These are phyloP conservation scores for Phaseolus coccineus DNA, from an alignment of 331 rosid genomes.

Conservation along the genomic window DNA sequence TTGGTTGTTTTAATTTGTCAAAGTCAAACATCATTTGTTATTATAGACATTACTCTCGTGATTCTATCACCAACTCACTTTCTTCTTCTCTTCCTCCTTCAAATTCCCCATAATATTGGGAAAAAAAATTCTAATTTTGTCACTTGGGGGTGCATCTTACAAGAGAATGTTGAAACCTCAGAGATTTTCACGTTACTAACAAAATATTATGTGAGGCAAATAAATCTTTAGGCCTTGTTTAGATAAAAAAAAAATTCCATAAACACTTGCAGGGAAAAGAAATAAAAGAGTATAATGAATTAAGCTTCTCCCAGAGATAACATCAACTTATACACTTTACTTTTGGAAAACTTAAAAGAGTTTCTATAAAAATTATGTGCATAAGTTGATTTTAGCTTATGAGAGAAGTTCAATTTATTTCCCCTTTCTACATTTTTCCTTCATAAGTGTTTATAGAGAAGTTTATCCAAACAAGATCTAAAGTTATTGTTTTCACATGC, in stretches of 20 bases:
- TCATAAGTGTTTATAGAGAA: background rate
- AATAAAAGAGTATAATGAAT: background rate
- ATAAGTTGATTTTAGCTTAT: too few relatives aligned
- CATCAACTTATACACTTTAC: too few relatives aligned
- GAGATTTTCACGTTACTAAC: background rate
- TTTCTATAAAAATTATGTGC: too few relatives aligned
- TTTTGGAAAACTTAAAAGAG: too few relatives aligned
- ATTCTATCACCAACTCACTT: background rate
- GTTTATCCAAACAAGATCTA: background rate
- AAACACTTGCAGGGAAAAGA: background rate
- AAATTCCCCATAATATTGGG: background rate
- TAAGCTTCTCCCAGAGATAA: background rate
- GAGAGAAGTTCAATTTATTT: too few relatives aligned
- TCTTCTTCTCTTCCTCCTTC: background rate
- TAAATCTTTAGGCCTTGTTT: background rate
- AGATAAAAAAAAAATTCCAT: background rate
- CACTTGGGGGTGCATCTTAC: background rate
- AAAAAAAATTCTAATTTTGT: background rate
- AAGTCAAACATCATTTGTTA: too few relatives aligned
- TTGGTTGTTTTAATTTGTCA: background rate
- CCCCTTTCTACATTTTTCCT: background rate
- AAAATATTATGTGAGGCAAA: background rate
- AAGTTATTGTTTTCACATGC: background rate
- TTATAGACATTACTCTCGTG: background rate
- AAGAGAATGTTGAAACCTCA: background rate